phyloP scores from a whole-genome alignment of 2,329 filamentous ascomycete species.

The Bipolaris victoriae region DNA sequence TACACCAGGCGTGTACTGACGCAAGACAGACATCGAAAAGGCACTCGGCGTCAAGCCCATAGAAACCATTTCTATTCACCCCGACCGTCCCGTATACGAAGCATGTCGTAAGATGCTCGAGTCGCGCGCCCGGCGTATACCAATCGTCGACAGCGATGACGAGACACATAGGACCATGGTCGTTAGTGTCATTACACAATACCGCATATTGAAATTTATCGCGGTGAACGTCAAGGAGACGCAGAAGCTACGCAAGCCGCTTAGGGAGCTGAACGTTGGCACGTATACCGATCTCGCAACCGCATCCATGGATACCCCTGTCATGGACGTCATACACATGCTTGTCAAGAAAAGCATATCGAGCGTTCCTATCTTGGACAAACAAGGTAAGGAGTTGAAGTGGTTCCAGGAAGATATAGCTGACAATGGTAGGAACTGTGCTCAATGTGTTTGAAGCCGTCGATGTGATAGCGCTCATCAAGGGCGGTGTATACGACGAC shows the following conservation, averaged over 20 bases:
- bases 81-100: constrained; percentile 88
- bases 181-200: constrained; percentile 96
- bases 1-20: constrained; percentile 16
- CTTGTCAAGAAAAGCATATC: constrained; percentile 94
- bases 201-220: constrained; percentile 98
- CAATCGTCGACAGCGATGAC: constrained; percentile 89
- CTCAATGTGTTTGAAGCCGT: constrained; percentile 98
- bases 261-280: constrained; percentile 83
- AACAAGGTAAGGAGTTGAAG: constrained; percentile 59
- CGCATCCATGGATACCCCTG: constrained; percentile 84
- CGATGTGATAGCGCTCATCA: constrained; percentile 95
- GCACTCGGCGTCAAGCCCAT: constrained; percentile 89
- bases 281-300: constrained; percentile 83
- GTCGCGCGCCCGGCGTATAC: constrained; percentile 90
- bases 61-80: constrained; percentile 95
- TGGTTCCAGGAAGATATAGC: neutral
- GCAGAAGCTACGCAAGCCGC: constrained; percentile 82
- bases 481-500: constrained; percentile 90
- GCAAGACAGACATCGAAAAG: constrained; percentile 81
- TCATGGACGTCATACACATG: constrained; percentile 91
- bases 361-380: constrained; percentile 89
- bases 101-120: constrained; percentile 93
- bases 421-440: constrained; percentile 62
- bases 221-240: constrained; percentile 93
- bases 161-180: constrained; percentile 93